Evolutionary conservation across 257 asterid genomes (phyloP), one percentile per base, ranked within the genome.

Genomic region (Jasminum sambac): DNA sequence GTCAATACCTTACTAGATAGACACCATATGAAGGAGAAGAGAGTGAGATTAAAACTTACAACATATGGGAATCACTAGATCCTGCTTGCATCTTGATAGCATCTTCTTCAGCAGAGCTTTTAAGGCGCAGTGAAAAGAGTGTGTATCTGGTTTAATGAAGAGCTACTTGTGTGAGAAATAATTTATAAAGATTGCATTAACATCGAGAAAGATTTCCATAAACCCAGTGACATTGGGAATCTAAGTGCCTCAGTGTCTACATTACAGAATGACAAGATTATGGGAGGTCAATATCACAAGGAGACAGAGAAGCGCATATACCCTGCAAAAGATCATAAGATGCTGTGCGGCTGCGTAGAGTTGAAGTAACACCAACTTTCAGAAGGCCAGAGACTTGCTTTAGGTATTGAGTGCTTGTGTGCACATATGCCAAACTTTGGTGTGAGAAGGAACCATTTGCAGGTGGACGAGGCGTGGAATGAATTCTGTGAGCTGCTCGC

Each of bases 351-450:
- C 84, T 84, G 67, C 88, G 86, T 23, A 84, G 66, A 68, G 88
- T 76, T 61, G 86, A 55, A 55, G 62, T 40, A 14, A 81, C 84
- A 61, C 88, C 86, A 66, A 84, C 77, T 81, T 84, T 84, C 62
- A 84, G 71, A 19, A 84, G 84, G 41, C 88, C 88, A 68, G 88
- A 84, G 16, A 84, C 88, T 76, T 84, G 88, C 61, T 84, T 84
- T 71, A 84, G 43, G 57, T 84, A 84, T 63, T 76, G 80, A 44
- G 81, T 75, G 71, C 88, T 74, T 41, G 86, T 84, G 42, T 77
- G 82, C 72, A 84, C 70, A 69, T 79, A 84, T 64, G 84, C 86
- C 73, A 84, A 75, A 71, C 88, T 78, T 70, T 84, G 86, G 79
- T 71, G 83, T 68, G 88, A 78, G 74, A 84, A 78, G 38, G 88